Percentiles rank a stretch among this genome's conserved stretches.
Evolutionary conservation across 1,284 basidiomycete species (phyloP).

Genomic region (Stygiomarasmius scandens): DNA sequence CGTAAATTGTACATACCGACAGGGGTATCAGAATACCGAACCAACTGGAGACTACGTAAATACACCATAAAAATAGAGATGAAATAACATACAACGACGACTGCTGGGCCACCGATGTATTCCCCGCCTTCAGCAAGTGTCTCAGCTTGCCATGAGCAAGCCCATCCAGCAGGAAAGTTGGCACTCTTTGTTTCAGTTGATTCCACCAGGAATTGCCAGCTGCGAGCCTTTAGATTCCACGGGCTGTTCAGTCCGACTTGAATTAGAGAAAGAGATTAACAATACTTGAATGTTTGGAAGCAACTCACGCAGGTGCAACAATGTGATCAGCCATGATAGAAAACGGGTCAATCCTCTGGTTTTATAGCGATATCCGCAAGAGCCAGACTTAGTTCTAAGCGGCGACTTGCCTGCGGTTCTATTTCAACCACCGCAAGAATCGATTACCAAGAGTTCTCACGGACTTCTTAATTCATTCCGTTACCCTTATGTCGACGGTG

Average conservation of each 20-base stretch:
- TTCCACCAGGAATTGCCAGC: slow-evolving; percentile 6
- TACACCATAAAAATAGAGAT: not conserved
- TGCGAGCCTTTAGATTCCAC: slow-evolving; percentile 14
- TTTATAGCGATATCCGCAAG: no score
- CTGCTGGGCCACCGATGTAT: slow-evolving; percentile 12
- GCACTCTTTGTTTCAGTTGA: slow-evolving; percentile 6
- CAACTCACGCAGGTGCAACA: slow-evolving; percentile 3
- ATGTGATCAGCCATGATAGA: slow-evolving; percentile 15
- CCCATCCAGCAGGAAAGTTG: slow-evolving; percentile 17
- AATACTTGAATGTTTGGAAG: not conserved
- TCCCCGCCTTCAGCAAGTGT: slow-evolving; percentile 5
- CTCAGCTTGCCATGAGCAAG: slow-evolving; percentile 11
- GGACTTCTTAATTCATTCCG: no score
- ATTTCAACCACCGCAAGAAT: no score
- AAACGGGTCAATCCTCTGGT: no score
- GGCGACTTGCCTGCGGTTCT: no score
- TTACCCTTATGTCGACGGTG: no score
- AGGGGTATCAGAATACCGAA: slow-evolving; percentile 14
- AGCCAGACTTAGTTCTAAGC: no score
- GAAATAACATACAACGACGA: slow-evolving; percentile 8
- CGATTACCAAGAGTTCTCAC: no score
- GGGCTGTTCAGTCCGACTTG: slow-evolving; percentile 2
- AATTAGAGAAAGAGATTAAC: not conserved
- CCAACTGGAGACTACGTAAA: slow-evolving; percentile 4
- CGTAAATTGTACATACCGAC: not conserved